These are phyloP conservation scores for Ephemerocybe angulata DNA, from an alignment of 768 basidiomycete species.

Conservation along the genomic window DNA sequence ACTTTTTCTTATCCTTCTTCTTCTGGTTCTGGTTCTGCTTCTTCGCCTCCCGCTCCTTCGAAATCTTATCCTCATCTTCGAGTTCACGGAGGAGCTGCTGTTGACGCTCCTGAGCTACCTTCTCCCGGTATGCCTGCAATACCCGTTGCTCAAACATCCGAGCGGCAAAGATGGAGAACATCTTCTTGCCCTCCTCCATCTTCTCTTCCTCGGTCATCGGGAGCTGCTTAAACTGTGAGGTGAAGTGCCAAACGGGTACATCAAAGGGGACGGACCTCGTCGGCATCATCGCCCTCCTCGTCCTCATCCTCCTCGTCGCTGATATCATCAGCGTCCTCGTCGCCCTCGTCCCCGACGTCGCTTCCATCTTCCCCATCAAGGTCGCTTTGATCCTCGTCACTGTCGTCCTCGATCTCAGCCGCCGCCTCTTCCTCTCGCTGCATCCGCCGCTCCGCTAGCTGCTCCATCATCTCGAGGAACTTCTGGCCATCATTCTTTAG, in stretches of 20 bases:
- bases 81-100: slow-evolving; percentile 89
- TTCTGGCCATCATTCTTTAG: slow-evolving; percentile 98
- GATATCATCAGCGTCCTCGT: slow-evolving; percentile 65
- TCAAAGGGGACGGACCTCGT: slow-evolving; percentile 15
- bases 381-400: slow-evolving; percentile 40
- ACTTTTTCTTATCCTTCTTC: slow-evolving; percentile 97
- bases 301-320: slow-evolving; percentile 64
- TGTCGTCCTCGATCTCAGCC: slow-evolving; percentile 43
- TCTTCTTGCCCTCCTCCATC: slow-evolving; percentile 98
- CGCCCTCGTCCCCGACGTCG: slow-evolving; percentile 59
- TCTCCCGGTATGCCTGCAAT: slow-evolving; percentile 92
- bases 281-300: slow-evolving; percentile 33
- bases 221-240: slow-evolving; percentile 5
- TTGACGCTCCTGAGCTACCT: slow-evolving; percentile 94
- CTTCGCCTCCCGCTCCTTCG: slow-evolving; percentile 87
- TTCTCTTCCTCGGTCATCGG: slow-evolving; percentile 91
- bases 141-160: slow-evolving; percentile 99
- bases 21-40: slow-evolving; percentile 96
- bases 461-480: slow-evolving; percentile 99
- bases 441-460: slow-evolving; percentile 91
- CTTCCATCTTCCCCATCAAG: slow-evolving; percentile 58
- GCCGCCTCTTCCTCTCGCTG: slow-evolving; percentile 74
- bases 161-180: slow-evolving; percentile 99
- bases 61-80: slow-evolving; percentile 88
- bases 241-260: slow-evolving; percentile 4